phyloP scores from a whole-genome alignment of 179 eudicot genomes.

The Spergularia azorica region DNA sequence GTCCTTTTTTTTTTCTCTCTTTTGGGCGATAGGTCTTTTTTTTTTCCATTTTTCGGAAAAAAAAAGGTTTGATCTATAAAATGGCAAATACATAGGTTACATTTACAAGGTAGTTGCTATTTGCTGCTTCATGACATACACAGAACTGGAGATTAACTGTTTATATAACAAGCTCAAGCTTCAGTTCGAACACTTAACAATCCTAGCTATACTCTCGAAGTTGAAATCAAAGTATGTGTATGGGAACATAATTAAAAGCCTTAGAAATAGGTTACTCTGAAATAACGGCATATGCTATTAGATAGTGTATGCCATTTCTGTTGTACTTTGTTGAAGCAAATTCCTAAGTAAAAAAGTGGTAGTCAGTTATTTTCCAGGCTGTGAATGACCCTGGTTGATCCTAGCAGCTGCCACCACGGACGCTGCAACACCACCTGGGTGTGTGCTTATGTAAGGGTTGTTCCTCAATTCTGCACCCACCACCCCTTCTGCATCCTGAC shows the following conservation, averaged over 20 bases:
- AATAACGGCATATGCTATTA: neutral
- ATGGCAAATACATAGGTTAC: too few relatives aligned
- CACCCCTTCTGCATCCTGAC: slow-evolving; percentile 89
- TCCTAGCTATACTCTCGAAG: neutral
- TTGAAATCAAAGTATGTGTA: too few relatives aligned
- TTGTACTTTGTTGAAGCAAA: neutral
- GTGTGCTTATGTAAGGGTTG: slow-evolving; percentile 76
- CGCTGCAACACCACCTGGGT: slow-evolving; percentile 87
- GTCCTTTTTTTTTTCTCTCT: too few relatives aligned
- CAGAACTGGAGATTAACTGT: neutral
- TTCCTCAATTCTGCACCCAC: slow-evolving; percentile 88
- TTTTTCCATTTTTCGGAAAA: too few relatives aligned
- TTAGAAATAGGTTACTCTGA: neutral
- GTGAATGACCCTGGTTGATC: slow-evolving; percentile 47
- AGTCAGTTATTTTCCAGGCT: slow-evolving; percentile 1
- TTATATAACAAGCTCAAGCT: slow-evolving; percentile 4
- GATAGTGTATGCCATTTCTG: too few relatives aligned
- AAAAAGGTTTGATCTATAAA: too few relatives aligned
- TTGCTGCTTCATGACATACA: neutral
- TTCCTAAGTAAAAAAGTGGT: neutral
- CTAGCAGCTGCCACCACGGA: slow-evolving; percentile 87
- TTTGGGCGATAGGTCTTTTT: too few relatives aligned
- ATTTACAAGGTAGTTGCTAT: slow-evolving; percentile 3
- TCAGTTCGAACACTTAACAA: neutral
- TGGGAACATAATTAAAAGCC: neutral